Evolutionary conservation across 495 filamentous ascomycete species (phyloP).

Genomic region (Daldinia childiae): DNA sequence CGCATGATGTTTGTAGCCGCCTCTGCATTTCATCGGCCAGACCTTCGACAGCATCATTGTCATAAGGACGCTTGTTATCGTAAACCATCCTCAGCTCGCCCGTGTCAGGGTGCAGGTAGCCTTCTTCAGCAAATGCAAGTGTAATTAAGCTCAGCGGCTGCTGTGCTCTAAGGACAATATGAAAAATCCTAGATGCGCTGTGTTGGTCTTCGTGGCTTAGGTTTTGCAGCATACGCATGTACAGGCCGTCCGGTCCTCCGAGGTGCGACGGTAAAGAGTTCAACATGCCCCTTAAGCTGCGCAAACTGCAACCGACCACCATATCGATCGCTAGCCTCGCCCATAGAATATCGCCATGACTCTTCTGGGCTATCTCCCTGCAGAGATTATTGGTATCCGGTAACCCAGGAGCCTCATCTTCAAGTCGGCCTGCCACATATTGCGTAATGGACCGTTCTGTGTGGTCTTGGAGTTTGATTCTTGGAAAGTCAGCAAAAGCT

Average conservation of each 20-base stretch:
- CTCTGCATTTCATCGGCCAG: conserved; percentile 44
- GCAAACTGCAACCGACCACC: conserved; percentile 43
- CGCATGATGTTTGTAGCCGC: conserved; percentile 37
- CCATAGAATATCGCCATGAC: conserved; percentile 46
- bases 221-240: conserved; percentile 48
- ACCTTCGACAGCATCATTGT: conserved; percentile 26
- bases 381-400: conserved; percentile 45
- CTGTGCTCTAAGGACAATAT: conserved; percentile 42
- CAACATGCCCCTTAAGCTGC: conserved; percentile 37
- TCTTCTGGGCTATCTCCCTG: conserved; percentile 43
- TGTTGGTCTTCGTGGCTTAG: conserved; percentile 39
- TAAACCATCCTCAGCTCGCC: conserved; percentile 34
- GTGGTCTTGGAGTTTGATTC: conserved; percentile 44
- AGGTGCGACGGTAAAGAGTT: conserved; percentile 44
- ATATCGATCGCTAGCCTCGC: conserved; percentile 48
- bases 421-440: conserved; percentile 45
- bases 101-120: conserved; percentile 33
- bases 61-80: conserved; percentile 32
- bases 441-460: conserved; percentile 45
- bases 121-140: conserved; percentile 42
- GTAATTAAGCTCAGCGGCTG: conserved; percentile 47
- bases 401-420: conserved; percentile 44
- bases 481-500: conserved; percentile 34
- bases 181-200: conserved; percentile 44
- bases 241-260: conserved; percentile 45